These are phyloP conservation scores for Sutorius eximius DNA, from an alignment of 1,284 basidiomycete species.

Conservation along the genomic window DNA sequence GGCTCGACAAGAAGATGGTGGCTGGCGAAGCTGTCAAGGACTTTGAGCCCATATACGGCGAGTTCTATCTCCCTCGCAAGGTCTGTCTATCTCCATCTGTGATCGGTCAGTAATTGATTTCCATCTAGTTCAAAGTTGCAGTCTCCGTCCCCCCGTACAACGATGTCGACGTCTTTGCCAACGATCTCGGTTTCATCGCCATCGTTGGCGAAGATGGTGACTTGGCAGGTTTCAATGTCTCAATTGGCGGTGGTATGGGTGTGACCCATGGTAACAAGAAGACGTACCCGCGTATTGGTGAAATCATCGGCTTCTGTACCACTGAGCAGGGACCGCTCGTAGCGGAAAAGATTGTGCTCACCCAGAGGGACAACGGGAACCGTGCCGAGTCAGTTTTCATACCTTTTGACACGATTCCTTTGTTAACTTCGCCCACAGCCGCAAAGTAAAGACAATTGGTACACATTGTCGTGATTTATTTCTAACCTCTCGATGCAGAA, in stretches of 20 bases:
- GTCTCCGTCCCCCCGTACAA: constrained; percentile 96
- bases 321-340: constrained; percentile 84
- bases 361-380: constrained; percentile 96
- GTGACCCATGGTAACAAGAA: constrained; percentile 99
- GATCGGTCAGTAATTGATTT: constrained; percentile 11
- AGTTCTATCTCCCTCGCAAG: constrained; percentile 95
- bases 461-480: not conserved
- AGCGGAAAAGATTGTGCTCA: constrained; percentile 91
- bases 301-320: constrained; percentile 91
- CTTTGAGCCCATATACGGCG: constrained; percentile 94
- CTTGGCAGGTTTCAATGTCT: constrained; percentile 87
- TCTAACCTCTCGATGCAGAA: constrained; percentile 47
- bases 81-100: constrained; percentile 38
- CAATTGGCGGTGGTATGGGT: constrained; percentile 96
- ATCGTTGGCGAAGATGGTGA: constrained; percentile 75
- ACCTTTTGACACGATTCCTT: not conserved
- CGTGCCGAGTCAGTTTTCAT: constrained; percentile 71
- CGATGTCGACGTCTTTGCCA: constrained; percentile 94
- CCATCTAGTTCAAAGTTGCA: constrained; percentile 89
- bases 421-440: constrained; percentile 36
- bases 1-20: constrained; percentile 95
- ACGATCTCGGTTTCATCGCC: constrained; percentile 95
- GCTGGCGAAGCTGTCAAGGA: constrained; percentile 91
- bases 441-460: constrained; percentile 41
- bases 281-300: constrained; percentile 92